Conservation (phyloP, 1,284 basidiomycete genomes). For the Phylloporus sp. region DNA sequence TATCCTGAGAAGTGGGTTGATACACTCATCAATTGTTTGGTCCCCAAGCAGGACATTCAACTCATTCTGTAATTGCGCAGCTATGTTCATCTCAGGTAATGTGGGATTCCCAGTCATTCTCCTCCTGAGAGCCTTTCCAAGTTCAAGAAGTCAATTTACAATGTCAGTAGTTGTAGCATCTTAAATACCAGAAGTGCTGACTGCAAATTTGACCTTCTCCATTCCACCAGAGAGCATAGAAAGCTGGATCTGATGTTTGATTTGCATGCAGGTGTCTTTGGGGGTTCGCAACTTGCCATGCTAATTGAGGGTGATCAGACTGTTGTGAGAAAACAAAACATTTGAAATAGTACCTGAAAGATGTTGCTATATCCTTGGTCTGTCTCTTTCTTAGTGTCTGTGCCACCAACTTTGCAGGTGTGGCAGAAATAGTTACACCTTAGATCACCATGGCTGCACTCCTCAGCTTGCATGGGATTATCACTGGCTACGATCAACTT, state of each 20-base stretch:
- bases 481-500: slow-evolving; percentile 31
- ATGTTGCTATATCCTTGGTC: too few species aligned
- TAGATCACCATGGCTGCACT: slow-evolving; percentile 36
- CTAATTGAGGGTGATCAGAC: not conserved
- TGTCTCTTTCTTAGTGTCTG: too few species aligned
- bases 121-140: slow-evolving; percentile 9
- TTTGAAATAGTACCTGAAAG: too few species aligned
- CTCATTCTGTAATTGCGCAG: not conserved
- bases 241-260: not conserved
- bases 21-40: slow-evolving; percentile 5
- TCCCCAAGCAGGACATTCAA: not conserved
- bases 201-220: slow-evolving; percentile 7
- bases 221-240: slow-evolving; percentile 2
- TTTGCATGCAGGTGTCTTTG: not conserved
- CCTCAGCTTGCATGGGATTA: slow-evolving; percentile 43
- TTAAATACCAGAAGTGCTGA: slow-evolving; percentile 7
- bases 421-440: slow-evolving; percentile 36
- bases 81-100: slow-evolving; percentile 6
- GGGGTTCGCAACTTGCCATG: not conserved
- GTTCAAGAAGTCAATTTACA: slow-evolving; percentile 1
- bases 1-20: slow-evolving; percentile 20
- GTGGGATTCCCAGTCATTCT: not conserved
- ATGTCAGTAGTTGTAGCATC: slow-evolving; percentile 8
- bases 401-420: slow-evolving; percentile 36
- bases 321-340: too few species aligned